Percentiles rank a stretch among this genome's conserved stretches.
Conservation (phyloP, 352 stramenopile species). For the Halophytophthora polymorphica region DNA sequence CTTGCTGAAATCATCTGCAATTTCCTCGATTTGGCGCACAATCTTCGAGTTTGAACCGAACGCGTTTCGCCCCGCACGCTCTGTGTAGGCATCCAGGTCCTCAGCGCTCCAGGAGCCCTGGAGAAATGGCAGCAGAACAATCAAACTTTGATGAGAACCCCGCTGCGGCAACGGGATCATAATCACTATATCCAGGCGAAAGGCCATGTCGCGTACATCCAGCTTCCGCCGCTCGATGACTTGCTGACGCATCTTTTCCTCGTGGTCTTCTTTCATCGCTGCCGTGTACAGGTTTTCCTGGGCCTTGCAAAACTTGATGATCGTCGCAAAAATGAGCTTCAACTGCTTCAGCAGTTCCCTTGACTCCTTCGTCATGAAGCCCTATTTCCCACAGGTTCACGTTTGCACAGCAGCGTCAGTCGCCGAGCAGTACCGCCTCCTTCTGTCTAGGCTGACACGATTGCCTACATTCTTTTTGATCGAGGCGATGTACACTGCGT, state of each 20-base stretch:
- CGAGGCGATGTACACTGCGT: conserved; percentile 93
- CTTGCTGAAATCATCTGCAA: conserved; percentile 55
- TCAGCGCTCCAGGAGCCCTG: conserved; percentile 62
- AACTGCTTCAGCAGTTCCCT: conserved; percentile 69
- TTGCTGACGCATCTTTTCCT: conserved; percentile 49
- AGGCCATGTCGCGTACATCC: conserved; percentile 24
- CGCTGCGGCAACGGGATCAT: background rate
- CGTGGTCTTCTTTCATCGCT: conserved; percentile 68
- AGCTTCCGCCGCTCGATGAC: conserved; percentile 44
- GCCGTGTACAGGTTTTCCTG: conserved; percentile 82
- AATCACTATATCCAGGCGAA: background rate
- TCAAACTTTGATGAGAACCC: background rate
- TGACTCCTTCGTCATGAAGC: conserved; percentile 82
- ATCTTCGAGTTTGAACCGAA: conserved; percentile 51
- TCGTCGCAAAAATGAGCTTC: conserved; percentile 77
- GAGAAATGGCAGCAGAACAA: background rate
- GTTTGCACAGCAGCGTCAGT: conserved; percentile 3
- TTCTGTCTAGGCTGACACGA: background rate
- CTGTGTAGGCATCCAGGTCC: conserved; percentile 45
- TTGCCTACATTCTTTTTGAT: conserved; percentile 84
- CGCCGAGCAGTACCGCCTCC: background rate
- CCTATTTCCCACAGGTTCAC: conserved; percentile 31
- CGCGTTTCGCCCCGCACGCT: conserved; percentile 28
- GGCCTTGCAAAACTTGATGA: conserved; percentile 81
- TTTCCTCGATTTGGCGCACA: conserved; percentile 59